Conservation (phyloP, 441 rosid genomes). For the Corymbia citriodora region DNA sequence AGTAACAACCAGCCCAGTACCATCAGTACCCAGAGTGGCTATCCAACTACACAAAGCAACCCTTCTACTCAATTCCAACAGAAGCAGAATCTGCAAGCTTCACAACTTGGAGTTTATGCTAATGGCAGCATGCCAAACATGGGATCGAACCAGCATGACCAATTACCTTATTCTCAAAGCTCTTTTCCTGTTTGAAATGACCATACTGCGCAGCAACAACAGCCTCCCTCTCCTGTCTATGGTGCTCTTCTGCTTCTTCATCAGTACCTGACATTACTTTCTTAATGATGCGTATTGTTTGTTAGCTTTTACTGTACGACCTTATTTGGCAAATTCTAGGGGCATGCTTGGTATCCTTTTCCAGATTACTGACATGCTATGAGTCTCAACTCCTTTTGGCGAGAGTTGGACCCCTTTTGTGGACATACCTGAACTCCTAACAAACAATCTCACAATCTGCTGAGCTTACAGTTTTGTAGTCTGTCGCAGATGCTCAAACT, state of each 20-base stretch:
- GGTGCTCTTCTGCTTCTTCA: slow-evolving; percentile 33
- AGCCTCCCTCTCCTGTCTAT: slow-evolving; percentile 55
- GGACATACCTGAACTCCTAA: neutral
- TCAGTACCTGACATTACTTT: neutral
- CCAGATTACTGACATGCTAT: neutral
- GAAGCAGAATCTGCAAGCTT: slow-evolving; percentile 53
- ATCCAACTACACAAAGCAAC: slow-evolving; percentile 32
- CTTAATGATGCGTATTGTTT: neutral
- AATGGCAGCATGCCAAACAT: slow-evolving; percentile 51
- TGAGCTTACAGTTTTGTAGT: slow-evolving; percentile 10
- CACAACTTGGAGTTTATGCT: slow-evolving; percentile 44
- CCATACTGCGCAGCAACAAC: slow-evolving; percentile 47
- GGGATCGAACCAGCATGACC: slow-evolving; percentile 64
- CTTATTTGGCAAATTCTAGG: neutral
- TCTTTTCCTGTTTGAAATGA: slow-evolving; percentile 63
- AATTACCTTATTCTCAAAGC: slow-evolving; percentile 46
- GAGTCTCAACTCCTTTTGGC: neutral
- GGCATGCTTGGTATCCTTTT: neutral
- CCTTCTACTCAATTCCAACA: slow-evolving; percentile 54
- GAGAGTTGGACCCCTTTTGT: neutral
- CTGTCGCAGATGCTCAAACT: slow-evolving; percentile 57
- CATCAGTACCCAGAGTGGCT: slow-evolving; percentile 38
- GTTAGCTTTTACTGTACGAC: neutral
- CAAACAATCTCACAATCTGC: neutral
- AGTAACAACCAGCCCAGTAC: slow-evolving; percentile 36